Percentiles rank a stretch among this genome's conserved stretches.
Conservation (phyloP, 495 filamentous ascomycete species). For the Delitschia confertaspora region DNA sequence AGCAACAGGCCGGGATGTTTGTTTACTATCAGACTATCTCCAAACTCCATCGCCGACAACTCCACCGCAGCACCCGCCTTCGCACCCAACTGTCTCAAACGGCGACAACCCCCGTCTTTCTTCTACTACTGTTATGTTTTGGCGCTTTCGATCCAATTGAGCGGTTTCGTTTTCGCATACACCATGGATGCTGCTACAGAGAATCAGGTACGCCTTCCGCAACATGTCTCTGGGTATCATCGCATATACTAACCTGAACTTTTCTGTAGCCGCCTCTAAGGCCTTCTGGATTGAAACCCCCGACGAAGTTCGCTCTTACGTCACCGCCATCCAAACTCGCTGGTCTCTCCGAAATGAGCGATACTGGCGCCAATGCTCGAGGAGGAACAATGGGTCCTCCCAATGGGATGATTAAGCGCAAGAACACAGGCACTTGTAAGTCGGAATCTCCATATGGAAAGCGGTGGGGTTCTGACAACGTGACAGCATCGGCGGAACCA, state of each 20-base stretch:
- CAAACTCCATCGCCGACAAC: not conserved
- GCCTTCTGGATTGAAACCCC: slow-evolving; percentile 16
- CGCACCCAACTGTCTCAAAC: slow-evolving; percentile 1
- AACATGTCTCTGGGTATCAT: not conserved
- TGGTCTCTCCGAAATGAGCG: slow-evolving; percentile 18
- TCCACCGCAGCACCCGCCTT: not conserved
- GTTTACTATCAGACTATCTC: slow-evolving; percentile 1
- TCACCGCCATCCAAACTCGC: slow-evolving; percentile 1
- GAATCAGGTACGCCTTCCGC: slow-evolving; percentile 21
- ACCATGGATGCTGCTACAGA: slow-evolving; percentile 21
- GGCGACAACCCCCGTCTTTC: slow-evolving; percentile 1
- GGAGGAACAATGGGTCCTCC: slow-evolving; percentile 10
- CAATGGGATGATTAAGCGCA: slow-evolving; percentile 14
- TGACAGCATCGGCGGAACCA: slow-evolving; percentile 26
- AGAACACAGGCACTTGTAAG: slow-evolving; percentile 14
- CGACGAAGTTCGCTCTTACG: slow-evolving; percentile 6
- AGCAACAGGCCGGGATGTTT: not conserved
- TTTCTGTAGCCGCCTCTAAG: slow-evolving; percentile 7
- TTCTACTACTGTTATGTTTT: slow-evolving; percentile 2
- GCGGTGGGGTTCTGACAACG: no score
- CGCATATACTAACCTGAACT: slow-evolving; percentile 14
- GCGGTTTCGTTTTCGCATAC: no score
- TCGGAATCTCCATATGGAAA: not conserved
- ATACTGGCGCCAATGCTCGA: slow-evolving; percentile 17
- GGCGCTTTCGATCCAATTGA: slow-evolving; percentile 9